Conservation (phyloP, 768 basidiomycete species). For the Pilatotrama ljubarskyi region DNA sequence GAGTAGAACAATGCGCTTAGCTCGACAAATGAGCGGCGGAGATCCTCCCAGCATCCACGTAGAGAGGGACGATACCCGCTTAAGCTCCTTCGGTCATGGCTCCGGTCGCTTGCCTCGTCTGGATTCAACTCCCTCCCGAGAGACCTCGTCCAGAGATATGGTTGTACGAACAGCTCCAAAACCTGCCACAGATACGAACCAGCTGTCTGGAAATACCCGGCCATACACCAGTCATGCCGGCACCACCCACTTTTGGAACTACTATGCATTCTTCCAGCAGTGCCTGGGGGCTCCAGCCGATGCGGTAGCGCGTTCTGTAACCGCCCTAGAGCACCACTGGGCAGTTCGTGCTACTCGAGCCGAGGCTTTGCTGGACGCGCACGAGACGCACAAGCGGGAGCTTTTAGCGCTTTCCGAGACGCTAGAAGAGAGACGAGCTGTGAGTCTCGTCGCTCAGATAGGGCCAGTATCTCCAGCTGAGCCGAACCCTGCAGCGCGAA, state of each 20-base stretch:
- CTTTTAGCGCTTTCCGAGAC: conserved; percentile 41
- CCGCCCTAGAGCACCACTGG: conserved; percentile 59
- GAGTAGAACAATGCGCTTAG: too few species aligned
- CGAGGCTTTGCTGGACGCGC: conserved; percentile 57
- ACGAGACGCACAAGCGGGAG: conserved; percentile 50
- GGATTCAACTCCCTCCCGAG: too few species aligned
- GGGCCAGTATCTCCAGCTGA: background rate
- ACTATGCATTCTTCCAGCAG: background rate
- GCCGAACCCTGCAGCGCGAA: conserved; percentile 41
- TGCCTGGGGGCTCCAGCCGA: background rate
- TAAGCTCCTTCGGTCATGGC: too few species aligned
- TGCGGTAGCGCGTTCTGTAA: conserved; percentile 1
- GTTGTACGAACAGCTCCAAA: too few species aligned
- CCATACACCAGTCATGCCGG: background rate
- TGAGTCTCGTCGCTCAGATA: conserved; percentile 30
- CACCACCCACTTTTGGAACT: background rate
- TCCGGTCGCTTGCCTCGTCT: too few species aligned
- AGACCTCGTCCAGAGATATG: too few species aligned
- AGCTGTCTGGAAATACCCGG: too few species aligned
- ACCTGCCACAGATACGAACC: too few species aligned
- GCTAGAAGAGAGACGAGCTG: conserved; percentile 50
- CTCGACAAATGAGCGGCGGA: too few species aligned
- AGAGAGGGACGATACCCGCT: too few species aligned
- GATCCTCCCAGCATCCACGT: too few species aligned
- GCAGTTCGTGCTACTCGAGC: conserved; percentile 64